Conservation (phyloP, 768 basidiomycete species). For the Russula abietina region DNA sequence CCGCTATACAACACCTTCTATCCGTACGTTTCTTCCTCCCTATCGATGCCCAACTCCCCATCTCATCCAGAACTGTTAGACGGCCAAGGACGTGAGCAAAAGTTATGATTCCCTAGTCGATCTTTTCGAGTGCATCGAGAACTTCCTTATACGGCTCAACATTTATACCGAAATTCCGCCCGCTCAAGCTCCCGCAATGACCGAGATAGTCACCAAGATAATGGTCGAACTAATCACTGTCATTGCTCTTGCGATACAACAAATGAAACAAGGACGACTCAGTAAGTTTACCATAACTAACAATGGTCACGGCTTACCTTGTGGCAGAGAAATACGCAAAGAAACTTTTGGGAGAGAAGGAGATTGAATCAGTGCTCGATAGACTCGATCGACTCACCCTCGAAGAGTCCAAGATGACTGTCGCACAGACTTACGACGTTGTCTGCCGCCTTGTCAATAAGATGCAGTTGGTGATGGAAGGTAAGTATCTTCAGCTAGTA, state of each 20-base stretch:
- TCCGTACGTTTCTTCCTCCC: too few relatives aligned
- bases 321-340: too few relatives aligned
- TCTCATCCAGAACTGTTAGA: not conserved
- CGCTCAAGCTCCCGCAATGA: too few relatives aligned
- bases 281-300: not conserved
- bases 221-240: not conserved
- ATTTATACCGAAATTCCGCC: too few relatives aligned
- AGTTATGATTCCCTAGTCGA: too few relatives aligned
- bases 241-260: not conserved
- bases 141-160: too few relatives aligned
- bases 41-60: too few relatives aligned
- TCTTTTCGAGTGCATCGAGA: too few relatives aligned
- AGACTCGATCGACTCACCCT: not conserved
- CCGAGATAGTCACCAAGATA: too few relatives aligned
- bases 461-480: not conserved
- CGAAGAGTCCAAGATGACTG: not conserved
- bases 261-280: not conserved
- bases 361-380: not conserved
- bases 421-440: not conserved
- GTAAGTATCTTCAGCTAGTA: not conserved
- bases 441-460: not conserved
- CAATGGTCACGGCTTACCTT: not conserved
- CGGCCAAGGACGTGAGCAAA: too few relatives aligned
- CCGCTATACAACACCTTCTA: not conserved
- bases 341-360: not conserved